Conservation (phyloP, 2,329 filamentous ascomycete genomes). For the Calonectria pseudoreteaudii region DNA sequence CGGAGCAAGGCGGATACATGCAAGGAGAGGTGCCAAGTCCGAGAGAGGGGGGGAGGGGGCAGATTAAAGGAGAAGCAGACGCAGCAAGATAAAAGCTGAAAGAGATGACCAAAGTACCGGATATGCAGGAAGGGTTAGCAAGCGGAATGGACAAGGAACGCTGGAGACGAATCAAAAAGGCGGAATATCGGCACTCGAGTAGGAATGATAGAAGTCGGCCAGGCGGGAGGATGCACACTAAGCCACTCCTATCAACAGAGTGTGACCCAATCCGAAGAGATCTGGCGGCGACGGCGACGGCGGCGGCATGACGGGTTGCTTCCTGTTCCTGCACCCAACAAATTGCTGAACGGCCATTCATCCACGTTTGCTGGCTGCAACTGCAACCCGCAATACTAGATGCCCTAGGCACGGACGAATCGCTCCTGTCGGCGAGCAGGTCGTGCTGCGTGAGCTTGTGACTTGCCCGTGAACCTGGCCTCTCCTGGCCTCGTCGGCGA, state of each 20-base stretch:
- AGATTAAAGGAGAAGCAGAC: not conserved
- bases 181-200: not conserved
- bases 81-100: too few species aligned
- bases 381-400: not conserved
- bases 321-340: not conserved
- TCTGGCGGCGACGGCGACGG: too few species aligned
- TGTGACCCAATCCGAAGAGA: not conserved
- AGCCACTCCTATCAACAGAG: too few species aligned
- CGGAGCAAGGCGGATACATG: not conserved
- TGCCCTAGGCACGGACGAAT: not conserved
- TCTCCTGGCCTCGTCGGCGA: not conserved
- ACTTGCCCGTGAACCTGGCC: not conserved
- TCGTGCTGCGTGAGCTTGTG: not conserved
- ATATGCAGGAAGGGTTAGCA: too few species aligned
- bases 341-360: not conserved
- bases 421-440: not conserved
- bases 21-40: not conserved
- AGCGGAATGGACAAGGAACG: not conserved
- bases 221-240: too few species aligned
- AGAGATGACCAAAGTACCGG: too few species aligned
- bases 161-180: not conserved
- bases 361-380: not conserved
- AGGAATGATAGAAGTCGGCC: not conserved
- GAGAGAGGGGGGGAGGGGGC: too few species aligned
- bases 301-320: not conserved